phyloP scores from a whole-genome alignment of 2,329 filamentous ascomycete species.

The Fusarium pininemorale region DNA sequence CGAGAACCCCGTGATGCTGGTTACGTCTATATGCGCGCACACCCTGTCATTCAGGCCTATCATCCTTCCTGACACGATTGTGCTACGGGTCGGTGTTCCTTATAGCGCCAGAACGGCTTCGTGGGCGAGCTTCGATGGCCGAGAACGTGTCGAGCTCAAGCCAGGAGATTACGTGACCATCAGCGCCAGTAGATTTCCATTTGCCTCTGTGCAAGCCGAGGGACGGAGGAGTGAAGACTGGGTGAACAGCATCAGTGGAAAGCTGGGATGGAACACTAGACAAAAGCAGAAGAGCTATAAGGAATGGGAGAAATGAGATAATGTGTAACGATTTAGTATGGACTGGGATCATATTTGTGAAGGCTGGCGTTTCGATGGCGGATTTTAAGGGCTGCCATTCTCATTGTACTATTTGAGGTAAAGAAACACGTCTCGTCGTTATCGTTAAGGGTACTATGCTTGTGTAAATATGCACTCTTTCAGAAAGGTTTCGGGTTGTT shows the following conservation, averaged over 20 bases:
- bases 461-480: background rate
- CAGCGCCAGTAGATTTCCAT: constrained; percentile 81
- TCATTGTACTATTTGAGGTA: background rate
- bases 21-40: constrained; percentile 94
- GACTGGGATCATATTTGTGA: background rate
- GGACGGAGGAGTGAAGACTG: constrained; percentile 78
- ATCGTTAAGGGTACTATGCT: background rate
- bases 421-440: background rate
- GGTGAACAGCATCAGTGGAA: constrained; percentile 82
- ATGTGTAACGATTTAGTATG: background rate
- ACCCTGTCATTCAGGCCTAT: constrained; percentile 96
- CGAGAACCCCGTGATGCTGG: constrained; percentile 94
- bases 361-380: constrained; percentile 2
- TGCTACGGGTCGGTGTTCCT: constrained; percentile 91
- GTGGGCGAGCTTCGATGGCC: constrained; percentile 98
- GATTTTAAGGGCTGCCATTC: background rate
- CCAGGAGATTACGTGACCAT: constrained; percentile 88
- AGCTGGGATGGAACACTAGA: constrained; percentile 82
- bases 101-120: constrained; percentile 89
- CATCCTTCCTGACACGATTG: constrained; percentile 94
- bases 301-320: constrained; percentile 54
- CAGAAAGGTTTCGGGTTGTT: background rate
- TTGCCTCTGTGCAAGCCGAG: constrained; percentile 77
- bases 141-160: constrained; percentile 81
- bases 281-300: constrained; percentile 76